Evolutionary conservation across 2,329 filamentous ascomycete species (phyloP), one percentile per base, ranked within the genome.

Genomic region (Gnomoniopsis smithogilvyi): DNA sequence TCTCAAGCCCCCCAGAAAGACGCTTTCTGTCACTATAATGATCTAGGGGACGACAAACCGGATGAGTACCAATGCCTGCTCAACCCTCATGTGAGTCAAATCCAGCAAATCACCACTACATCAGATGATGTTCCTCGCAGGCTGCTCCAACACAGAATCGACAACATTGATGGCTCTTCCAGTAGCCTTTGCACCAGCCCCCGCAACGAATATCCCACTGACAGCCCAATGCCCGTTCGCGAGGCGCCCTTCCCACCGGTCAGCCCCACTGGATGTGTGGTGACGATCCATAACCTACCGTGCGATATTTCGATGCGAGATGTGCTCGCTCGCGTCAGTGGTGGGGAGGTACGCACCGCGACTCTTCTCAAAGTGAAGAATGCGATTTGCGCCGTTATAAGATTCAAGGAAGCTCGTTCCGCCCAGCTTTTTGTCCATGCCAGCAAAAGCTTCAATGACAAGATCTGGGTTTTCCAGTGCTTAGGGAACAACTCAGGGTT

Each of bases 341-440:
- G 54, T 1, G 59, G 59, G 4, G 33, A 41, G 1, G 50, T 58
- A 10, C 24, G 17, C 49, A 52, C 6, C 36, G 22, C 38, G 34
- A 51, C 22, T 0, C 53, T 41, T 17, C 21, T 38, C 22, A 14
- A 10, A 22, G 33, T 33, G 45, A 46, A n/a, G 24, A n/a, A 14
- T 22, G 2, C 43, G 7, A 21, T 3, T 12, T 58, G 46, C 19
- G 41, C 34, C 1, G 24, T 54, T 3, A 38, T 58, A 17, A 61
- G 50, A 1, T 61, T 61, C 51, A 61, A 51, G n/a, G 46, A 51
- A n/a, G 10, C 47, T 17, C 22, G n/a, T 24, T 43, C 47, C 6
- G 54, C 54, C 2, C 12, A 22, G 11, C 21, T 21, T 34, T 51
- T 51, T 19, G 26, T 14, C 7, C 36, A 22, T 2, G 3, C 21